phyloP scores from a whole-genome alignment of 148 eudicot genomes.

The Cornus florida region DNA sequence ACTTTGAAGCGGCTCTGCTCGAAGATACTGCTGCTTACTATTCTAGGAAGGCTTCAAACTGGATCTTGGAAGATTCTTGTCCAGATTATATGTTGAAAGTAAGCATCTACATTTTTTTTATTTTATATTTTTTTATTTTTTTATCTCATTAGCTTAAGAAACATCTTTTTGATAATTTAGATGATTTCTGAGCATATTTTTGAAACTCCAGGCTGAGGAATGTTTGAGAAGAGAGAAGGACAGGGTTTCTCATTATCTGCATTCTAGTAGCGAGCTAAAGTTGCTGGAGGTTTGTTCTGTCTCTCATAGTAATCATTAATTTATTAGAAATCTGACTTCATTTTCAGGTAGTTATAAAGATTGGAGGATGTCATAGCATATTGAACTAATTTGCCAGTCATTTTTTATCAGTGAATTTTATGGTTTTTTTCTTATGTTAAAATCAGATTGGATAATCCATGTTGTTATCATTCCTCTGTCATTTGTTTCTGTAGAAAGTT shows the following conservation, averaged over 20 bases:
- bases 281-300: conserved; percentile 75
- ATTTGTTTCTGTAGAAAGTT: conserved; percentile 53
- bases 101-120: conserved; percentile 5
- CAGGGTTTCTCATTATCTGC: conserved; percentile 82
- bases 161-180: not conserved
- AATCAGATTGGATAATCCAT: not conserved
- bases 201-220: conserved; percentile 70
- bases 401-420: not conserved
- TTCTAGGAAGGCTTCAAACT: conserved; percentile 84
- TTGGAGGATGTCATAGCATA: not conserved
- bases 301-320: not conserved
- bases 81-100: conserved; percentile 94
- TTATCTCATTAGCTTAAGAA: conserved; percentile 2
- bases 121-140: too few relatives aligned
- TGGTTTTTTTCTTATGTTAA: not conserved
- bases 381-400: not conserved
- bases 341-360: not conserved
- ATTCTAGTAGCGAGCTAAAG: conserved; percentile 86
- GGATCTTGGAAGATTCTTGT: conserved; percentile 91
- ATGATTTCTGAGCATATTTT: conserved; percentile 4
- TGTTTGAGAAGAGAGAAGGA: conserved; percentile 91
- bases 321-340: not conserved
- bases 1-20: conserved; percentile 81
- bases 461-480: not conserved
- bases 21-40: conserved; percentile 79